These are phyloP conservation scores for Ophiostoma himal-ulmi DNA, from an alignment of 2,329 filamentous ascomycete genomes.

Conservation along the genomic window DNA sequence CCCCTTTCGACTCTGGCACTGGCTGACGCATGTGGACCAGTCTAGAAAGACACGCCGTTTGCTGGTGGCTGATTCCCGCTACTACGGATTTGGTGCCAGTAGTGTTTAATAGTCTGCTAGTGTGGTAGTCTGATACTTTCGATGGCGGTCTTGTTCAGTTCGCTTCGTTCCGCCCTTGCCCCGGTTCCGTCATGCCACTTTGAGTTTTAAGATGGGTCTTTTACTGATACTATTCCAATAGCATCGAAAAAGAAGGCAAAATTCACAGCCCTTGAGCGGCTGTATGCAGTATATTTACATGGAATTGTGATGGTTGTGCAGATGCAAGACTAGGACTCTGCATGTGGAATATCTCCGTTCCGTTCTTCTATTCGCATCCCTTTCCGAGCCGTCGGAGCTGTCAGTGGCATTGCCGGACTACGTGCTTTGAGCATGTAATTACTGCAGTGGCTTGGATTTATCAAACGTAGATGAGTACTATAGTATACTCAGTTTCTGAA, in stretches of 20 bases:
- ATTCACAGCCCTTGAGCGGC: not conserved
- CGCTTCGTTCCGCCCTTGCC: constrained; percentile 8
- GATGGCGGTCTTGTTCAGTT: too few relatives aligned
- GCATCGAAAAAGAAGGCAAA: not conserved
- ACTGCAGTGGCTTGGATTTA: too few relatives aligned
- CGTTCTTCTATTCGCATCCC: not conserved
- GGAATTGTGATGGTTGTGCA: not conserved
- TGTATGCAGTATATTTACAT: not conserved
- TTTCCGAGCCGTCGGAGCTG: constrained; percentile 5
- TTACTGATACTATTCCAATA: not conserved
- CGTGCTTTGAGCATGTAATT: too few relatives aligned
- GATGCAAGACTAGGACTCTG: not conserved
- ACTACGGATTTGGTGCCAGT: not conserved
- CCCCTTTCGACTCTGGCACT: not conserved
- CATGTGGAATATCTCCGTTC: constrained; percentile 1
- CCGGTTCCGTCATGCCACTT: not conserved
- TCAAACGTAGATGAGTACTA: too few relatives aligned
- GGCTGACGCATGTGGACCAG: not conserved
- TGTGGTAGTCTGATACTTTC: not conserved
- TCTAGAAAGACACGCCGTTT: not conserved
- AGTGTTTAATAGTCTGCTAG: not conserved
- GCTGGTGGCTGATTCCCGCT: not conserved
- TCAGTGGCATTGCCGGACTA: too few relatives aligned
- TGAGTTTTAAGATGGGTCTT: not conserved
- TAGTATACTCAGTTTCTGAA: too few relatives aligned